A percentile compares a stretch with the other conserved stretches of the same genome.
Evolutionary conservation across 345 rosid species (phyloP).

Genomic region (Aurinia saxatilis): DNA sequence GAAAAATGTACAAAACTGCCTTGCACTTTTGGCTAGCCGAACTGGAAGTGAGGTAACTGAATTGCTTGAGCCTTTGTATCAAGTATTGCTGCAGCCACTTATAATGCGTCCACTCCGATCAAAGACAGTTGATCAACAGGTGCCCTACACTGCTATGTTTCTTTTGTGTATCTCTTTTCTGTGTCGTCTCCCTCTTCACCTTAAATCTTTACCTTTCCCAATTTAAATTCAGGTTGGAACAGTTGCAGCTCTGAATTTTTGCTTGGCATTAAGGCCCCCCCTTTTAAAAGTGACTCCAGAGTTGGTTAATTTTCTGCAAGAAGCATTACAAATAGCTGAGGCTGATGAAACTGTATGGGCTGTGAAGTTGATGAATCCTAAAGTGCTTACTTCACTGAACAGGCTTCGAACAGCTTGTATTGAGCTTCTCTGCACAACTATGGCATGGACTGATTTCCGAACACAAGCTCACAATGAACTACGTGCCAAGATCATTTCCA

Average conservation of each 20-base stretch:
- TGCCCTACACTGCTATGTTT: constrained; percentile 22
- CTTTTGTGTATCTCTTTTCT: constrained; percentile 11
- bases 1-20: constrained; percentile 93
- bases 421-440: constrained; percentile 92
- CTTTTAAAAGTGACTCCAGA: constrained; percentile 93
- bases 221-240: constrained; percentile 70
- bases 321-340: constrained; percentile 97
- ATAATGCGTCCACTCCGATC: constrained; percentile 80
- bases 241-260: constrained; percentile 91
- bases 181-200: constrained; percentile 8
- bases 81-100: constrained; percentile 82
- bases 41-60: constrained; percentile 98
- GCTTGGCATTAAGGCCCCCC: constrained; percentile 96
- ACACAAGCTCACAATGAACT: constrained; percentile 75
- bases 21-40: constrained; percentile 92
- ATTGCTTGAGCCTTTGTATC: constrained; percentile 88
- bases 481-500: constrained; percentile 89
- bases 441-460: constrained; percentile 98
- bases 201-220: constrained; percentile 18
- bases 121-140: constrained; percentile 99
- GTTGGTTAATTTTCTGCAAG: constrained; percentile 94
- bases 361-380: constrained; percentile 85
- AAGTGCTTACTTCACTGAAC: constrained; percentile 69
- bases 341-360: constrained; percentile 92
- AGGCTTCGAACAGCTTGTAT: constrained; percentile 95